Evolutionary conservation across 2,329 filamentous ascomycete genomes (phyloP).

Genomic region (Arthroderma uncinatum): DNA sequence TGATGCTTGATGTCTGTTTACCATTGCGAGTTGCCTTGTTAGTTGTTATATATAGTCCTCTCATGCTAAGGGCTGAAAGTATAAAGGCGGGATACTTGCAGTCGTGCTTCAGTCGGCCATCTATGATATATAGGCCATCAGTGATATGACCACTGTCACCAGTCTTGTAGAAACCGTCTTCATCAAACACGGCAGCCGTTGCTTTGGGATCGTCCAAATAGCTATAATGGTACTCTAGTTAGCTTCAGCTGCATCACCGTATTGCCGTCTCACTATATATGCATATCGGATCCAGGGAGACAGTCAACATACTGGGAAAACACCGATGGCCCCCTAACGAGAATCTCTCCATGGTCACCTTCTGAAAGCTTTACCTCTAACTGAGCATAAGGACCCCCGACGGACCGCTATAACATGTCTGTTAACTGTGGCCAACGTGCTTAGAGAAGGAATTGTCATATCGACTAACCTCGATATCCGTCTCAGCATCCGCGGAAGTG

Average conservation of each 20-base stretch:
- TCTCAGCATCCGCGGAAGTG: not conserved
- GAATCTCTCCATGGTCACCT: slow-evolving; percentile 12
- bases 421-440: not conserved
- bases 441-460: not conserved
- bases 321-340: slow-evolving; percentile 9
- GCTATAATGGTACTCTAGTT: not conserved
- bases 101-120: slow-evolving; percentile 15
- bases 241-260: too few species aligned
- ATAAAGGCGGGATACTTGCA: slow-evolving; percentile 11
- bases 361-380: slow-evolving; percentile 9
- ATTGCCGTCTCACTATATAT: too few species aligned
- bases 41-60: too few species aligned
- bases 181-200: slow-evolving; percentile 10
- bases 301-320: slow-evolving; percentile 8
- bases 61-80: not conserved
- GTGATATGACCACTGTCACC: slow-evolving; percentile 14
- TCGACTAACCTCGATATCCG: slow-evolving; percentile 1
- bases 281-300: too few species aligned
- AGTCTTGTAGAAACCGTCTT: slow-evolving; percentile 18
- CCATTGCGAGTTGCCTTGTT: not conserved
- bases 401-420: slow-evolving; percentile 6
- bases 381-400: slow-evolving; percentile 8
- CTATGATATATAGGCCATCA: slow-evolving; percentile 14
- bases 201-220: slow-evolving; percentile 9
- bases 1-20: slow-evolving; percentile 11